These are phyloP conservation scores for Ascochyta pisi DNA, from an alignment of 2,329 filamentous ascomycete genomes.

Conservation along the genomic window DNA sequence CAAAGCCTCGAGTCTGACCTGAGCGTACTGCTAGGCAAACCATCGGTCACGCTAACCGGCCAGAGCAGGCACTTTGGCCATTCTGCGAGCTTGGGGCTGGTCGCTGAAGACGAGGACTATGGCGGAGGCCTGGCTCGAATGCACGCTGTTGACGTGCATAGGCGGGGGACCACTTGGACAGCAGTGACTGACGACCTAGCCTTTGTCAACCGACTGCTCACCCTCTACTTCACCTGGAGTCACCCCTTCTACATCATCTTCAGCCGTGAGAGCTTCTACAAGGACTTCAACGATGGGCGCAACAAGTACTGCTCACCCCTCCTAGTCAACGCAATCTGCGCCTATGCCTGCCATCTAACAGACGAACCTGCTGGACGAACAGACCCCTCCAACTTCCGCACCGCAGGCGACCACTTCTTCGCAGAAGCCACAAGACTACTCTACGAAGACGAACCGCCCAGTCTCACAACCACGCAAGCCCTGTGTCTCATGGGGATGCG, in stretches of 20 bases:
- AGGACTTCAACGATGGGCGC: conserved; percentile 67
- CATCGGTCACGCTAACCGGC: conserved; percentile 41
- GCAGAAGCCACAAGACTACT: conserved; percentile 70
- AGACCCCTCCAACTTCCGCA: conserved; percentile 67
- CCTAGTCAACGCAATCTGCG: conserved; percentile 69
- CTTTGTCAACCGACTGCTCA: conserved; percentile 69
- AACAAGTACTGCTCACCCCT: conserved; percentile 72
- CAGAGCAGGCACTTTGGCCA: conserved; percentile 49
- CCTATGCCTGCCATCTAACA: conserved; percentile 73
- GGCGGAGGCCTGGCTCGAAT: conserved; percentile 23
- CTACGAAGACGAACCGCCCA: conserved; percentile 64
- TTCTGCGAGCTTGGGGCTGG: conserved; percentile 47
- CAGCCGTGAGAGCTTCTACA: conserved; percentile 73
- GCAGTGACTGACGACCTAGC: conserved; percentile 63
- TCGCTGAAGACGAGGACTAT: conserved; percentile 45
- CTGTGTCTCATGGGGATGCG: conserved; percentile 78
- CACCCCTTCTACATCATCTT: conserved; percentile 78
- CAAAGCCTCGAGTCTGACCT: conserved; percentile 46
- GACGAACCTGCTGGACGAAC: conserved; percentile 68
- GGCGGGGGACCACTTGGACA: conserved; percentile 61
- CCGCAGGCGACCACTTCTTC: conserved; percentile 77
- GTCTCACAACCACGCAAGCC: conserved; percentile 74
- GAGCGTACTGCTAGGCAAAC: conserved; percentile 48
- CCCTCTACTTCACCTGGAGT: conserved; percentile 73
- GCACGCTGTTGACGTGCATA: conserved; percentile 21